phyloP scores from a whole-genome alignment of 257 asterid species.

The Datura wrightii region DNA sequence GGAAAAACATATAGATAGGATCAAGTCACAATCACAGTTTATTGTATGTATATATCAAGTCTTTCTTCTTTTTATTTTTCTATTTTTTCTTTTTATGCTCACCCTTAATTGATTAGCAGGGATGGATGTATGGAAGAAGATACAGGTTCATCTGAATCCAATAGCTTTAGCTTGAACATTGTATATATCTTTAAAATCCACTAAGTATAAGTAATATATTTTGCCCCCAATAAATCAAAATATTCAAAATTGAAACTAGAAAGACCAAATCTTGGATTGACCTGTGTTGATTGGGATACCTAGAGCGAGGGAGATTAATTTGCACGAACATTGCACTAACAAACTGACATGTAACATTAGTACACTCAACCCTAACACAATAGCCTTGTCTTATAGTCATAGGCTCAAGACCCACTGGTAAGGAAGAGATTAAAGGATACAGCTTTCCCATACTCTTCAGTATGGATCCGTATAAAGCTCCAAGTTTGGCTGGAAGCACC shows the following conservation, averaged over 20 bases:
- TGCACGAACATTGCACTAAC: neutral
- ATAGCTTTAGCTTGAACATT: constrained; percentile 2
- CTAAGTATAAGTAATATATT: neutral
- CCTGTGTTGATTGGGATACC: neutral
- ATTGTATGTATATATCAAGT: neutral
- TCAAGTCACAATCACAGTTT: constrained; percentile 8
- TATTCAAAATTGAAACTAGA: neutral
- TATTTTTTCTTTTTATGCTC: neutral
- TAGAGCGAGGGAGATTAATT: neutral
- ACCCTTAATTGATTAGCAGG: neutral
- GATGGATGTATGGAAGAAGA: neutral
- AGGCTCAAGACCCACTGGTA: neutral
- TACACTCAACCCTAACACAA: neutral
- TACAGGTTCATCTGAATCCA: neutral
- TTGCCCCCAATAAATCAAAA: neutral
- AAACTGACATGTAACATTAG: neutral
- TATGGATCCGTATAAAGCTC: neutral
- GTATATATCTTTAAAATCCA: neutral
- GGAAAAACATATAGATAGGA: neutral
- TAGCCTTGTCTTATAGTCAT: neutral
- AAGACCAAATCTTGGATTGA: constrained; percentile 15
- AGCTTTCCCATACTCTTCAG: neutral
- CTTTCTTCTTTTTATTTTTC: neutral
- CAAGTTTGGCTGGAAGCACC: constrained; percentile 22
- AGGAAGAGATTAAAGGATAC: neutral